Conservation (phyloP, 352 stramenopile species). For the Saprolegnia parasitica region DNA sequence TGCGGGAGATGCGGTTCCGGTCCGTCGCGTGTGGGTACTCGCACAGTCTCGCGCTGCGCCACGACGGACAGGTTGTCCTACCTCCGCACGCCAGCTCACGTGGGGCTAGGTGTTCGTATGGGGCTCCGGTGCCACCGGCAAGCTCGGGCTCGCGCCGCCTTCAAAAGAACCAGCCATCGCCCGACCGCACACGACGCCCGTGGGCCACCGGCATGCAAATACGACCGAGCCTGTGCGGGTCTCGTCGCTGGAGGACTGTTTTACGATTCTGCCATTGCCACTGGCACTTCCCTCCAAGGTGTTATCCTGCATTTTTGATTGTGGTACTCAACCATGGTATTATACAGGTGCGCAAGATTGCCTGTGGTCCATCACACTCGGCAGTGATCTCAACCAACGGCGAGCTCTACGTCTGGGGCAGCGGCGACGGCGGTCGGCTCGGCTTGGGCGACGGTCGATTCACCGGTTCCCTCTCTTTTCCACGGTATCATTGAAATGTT, state of each 20-base stretch:
- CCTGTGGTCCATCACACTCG: conserved; percentile 72
- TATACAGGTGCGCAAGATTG: conserved; percentile 54
- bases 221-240: not conserved
- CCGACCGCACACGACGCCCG: conserved; percentile 22
- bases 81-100: too few species aligned
- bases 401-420: conserved; percentile 65
- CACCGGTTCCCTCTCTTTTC: conserved; percentile 30
- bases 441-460: conserved; percentile 61
- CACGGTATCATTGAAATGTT: not conserved
- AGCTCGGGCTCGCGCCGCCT: conserved; percentile 51
- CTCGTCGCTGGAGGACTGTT: conserved; percentile 42
- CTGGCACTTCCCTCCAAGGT: conserved; percentile 30
- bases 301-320: not conserved
- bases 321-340: not conserved
- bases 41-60: conserved; percentile 63
- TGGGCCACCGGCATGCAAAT: conserved; percentile 10
- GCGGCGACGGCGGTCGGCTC: conserved; percentile 61
- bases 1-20: conserved; percentile 48
- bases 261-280: conserved; percentile 51
- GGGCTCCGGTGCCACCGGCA: conserved; percentile 66
- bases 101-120: conserved; percentile 50
- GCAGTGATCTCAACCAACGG: conserved; percentile 55
- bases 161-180: not conserved
- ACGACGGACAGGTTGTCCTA: conserved; percentile 36
- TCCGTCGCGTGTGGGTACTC: conserved; percentile 56